Percentiles rank a stretch among this genome's conserved stretches.
phyloP scores from a whole-genome alignment of 2,329 filamentous ascomycete genomes.

The Juglanconis sp. region DNA sequence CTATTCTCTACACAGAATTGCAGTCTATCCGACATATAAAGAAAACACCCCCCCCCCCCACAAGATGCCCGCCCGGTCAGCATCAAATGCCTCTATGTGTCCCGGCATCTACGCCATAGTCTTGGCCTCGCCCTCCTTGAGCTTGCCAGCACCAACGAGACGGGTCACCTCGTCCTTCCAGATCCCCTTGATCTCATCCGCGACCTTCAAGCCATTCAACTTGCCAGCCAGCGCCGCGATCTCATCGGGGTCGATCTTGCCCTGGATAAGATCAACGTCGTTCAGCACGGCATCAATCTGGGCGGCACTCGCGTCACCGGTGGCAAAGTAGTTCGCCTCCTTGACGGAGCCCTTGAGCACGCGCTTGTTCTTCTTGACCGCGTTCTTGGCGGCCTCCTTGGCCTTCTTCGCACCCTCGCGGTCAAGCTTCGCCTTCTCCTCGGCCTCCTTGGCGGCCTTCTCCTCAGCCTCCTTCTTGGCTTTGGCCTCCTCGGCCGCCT shows the following conservation, averaged over 20 bases:
- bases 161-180: slow-evolving; percentile 77
- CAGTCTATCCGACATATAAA: not conserved
- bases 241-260: slow-evolving; percentile 88
- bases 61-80: not conserved
- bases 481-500: slow-evolving; percentile 78
- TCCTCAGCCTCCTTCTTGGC: slow-evolving; percentile 82
- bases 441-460: slow-evolving; percentile 75
- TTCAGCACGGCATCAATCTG: slow-evolving; percentile 79
- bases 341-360: slow-evolving; percentile 91
- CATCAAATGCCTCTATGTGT: not conserved
- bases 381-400: slow-evolving; percentile 98
- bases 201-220: slow-evolving; percentile 75
- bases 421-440: slow-evolving; percentile 79
- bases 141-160: slow-evolving; percentile 76
- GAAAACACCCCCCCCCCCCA: not conserved
- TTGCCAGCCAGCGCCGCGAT: slow-evolving; percentile 78
- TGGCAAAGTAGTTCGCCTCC: slow-evolving; percentile 93
- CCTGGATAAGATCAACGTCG: slow-evolving; percentile 83
- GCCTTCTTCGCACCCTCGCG: slow-evolving; percentile 88
- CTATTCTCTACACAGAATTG: not conserved
- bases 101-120: slow-evolving; percentile 39
- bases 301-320: slow-evolving; percentile 67
- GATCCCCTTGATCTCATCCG: slow-evolving; percentile 78
- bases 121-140: slow-evolving; percentile 81
- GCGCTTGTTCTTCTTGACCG: slow-evolving; percentile 99